Evolutionary conservation across 2,329 filamentous ascomycete species (phyloP).

Genomic region (Pyrenophora tritici-repentis): DNA sequence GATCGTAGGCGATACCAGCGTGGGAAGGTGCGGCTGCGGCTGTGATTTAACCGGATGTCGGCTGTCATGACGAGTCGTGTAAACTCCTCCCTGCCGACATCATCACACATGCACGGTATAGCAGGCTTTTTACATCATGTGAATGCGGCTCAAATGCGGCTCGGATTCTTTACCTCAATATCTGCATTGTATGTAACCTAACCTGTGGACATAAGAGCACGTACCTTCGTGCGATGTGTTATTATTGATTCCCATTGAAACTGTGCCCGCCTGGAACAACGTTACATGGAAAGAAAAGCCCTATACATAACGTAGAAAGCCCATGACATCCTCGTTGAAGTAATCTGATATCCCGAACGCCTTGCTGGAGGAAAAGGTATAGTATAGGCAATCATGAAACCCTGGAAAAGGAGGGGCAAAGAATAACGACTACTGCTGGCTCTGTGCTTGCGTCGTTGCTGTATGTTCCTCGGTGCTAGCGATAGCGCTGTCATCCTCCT

Average conservation of each 20-base stretch:
- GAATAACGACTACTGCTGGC: conserved; percentile 15
- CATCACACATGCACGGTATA: not conserved
- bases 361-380: conserved; percentile 20
- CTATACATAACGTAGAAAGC: conserved; percentile 4
- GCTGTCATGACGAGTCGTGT: not conserved
- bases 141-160: not conserved
- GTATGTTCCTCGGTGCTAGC: conserved; percentile 41
- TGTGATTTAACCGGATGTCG: not conserved
- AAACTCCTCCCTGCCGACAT: not conserved
- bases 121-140: not conserved
- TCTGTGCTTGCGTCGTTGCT: conserved; percentile 25
- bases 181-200: conserved; percentile 6
- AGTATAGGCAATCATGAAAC: conserved; percentile 3
- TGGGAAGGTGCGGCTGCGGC: conserved; percentile 1
- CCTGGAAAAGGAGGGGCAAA: conserved; percentile 4
- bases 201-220: conserved; percentile 8
- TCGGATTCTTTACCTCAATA: not conserved
- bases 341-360: conserved; percentile 23
- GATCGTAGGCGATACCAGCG: not conserved
- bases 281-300: conserved; percentile 2
- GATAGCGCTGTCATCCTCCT: conserved; percentile 34
- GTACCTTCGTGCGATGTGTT: conserved; percentile 6
- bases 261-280: not conserved
- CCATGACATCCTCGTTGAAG: conserved; percentile 2
- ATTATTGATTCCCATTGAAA: not conserved